A percentile compares a stretch with the other conserved stretches of the same genome.
Conservation (phyloP, 345 rosid species). For the Arabidopsis thaliana region TAIR10.1 NC_003070.9:1546001-1546500, state of each 20-base stretch:
- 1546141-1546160: background rate
- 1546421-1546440: conserved; percentile 15
- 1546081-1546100: conserved; percentile 14
- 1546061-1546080: conserved; percentile 25
- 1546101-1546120: conserved; percentile 3
- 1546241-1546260: conserved; percentile 61
- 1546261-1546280: conserved; percentile 55
- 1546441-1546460: conserved; percentile 12
- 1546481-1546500: conserved; percentile 20
- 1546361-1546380: conserved; percentile 2
- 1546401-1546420: conserved; percentile 33
- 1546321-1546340: conserved; percentile 75
- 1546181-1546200: conserved; percentile 60
- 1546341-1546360: background rate
- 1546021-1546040: conserved; percentile 17
- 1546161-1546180: background rate
- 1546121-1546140: conserved; percentile 1
- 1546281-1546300: conserved; percentile 71
- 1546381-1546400: background rate
- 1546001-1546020: background rate
- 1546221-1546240: conserved; percentile 73
- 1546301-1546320: conserved; percentile 69
- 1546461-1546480: conserved; percentile 26
- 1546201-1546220: conserved; percentile 85
- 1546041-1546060: conserved; percentile 11